A percentile compares a stretch with the other conserved stretches of the same genome.
Conservation (phyloP, 257 asterid genomes). For the Datura wrightii region DNA sequence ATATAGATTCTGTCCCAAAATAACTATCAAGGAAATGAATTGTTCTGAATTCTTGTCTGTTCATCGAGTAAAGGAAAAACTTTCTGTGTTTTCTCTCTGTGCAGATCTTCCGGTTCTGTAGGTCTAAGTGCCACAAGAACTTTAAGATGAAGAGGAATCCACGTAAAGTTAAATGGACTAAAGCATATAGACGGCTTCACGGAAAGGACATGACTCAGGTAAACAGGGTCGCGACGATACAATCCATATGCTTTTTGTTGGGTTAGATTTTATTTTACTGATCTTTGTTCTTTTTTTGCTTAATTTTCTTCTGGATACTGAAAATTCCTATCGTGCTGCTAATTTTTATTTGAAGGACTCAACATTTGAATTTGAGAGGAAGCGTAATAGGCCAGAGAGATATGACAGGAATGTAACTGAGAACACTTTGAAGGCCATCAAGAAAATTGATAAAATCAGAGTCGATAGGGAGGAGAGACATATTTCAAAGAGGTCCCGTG, state of each 20-base stretch:
- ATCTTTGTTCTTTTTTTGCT: neutral
- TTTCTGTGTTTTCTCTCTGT: slow-evolving; percentile 26
- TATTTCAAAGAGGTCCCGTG: slow-evolving; percentile 56
- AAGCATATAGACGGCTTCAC: slow-evolving; percentile 81
- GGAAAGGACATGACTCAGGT: slow-evolving; percentile 99
- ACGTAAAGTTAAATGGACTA: slow-evolving; percentile 91
- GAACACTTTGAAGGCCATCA: slow-evolving; percentile 74
- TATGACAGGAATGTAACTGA: slow-evolving; percentile 76
- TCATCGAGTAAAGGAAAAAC: neutral
- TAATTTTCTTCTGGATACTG: neutral
- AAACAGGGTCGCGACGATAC: neutral
- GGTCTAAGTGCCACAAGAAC: slow-evolving; percentile 91
- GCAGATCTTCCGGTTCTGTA: slow-evolving; percentile 85
- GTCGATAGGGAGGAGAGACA: slow-evolving; percentile 65
- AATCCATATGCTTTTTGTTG: neutral
- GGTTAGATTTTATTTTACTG: neutral
- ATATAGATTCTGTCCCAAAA: too few species aligned
- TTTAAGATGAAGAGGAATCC: slow-evolving; percentile 98
- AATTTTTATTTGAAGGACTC: slow-evolving; percentile 60
- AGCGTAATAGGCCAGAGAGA: slow-evolving; percentile 85
- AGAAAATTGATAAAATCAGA: slow-evolving; percentile 84
- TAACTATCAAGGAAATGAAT: neutral
- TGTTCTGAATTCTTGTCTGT: neutral
- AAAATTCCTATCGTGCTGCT: neutral
- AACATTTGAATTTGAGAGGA: slow-evolving; percentile 95